These are phyloP conservation scores for Tephrocybe sp. DNA, from an alignment of 768 basidiomycete species.

Conservation along the genomic window DNA sequence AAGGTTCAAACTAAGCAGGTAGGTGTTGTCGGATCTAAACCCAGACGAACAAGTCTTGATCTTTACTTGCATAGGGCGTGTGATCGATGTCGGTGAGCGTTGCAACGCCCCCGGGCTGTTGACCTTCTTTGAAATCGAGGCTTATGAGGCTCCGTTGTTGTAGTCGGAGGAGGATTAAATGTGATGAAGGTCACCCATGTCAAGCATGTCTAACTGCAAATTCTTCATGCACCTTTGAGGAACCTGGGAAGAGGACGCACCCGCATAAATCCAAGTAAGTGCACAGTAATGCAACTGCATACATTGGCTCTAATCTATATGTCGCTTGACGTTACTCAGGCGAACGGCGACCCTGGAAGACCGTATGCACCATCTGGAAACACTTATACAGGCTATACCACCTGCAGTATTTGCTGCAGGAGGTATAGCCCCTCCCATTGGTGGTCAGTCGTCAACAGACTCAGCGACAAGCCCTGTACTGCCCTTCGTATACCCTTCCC, in stretches of 20 bases:
- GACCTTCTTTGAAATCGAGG: background rate
- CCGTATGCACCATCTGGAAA: conserved; percentile 86
- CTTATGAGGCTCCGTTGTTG: conserved; percentile 4
- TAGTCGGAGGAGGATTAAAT: conserved; percentile 83
- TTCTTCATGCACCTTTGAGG: conserved; percentile 84
- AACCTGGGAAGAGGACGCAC: conserved; percentile 82
- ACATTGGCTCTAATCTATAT: background rate
- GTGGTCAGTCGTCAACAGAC: conserved; percentile 31
- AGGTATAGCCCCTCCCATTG: conserved; percentile 34
- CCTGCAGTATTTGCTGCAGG: conserved; percentile 75
- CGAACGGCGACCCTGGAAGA: conserved; percentile 84
- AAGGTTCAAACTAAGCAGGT: conserved; percentile 89
- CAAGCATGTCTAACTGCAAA: conserved; percentile 84
- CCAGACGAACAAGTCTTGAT: conserved; percentile 1
- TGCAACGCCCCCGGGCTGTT: background rate
- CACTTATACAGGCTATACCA: conserved; percentile 82
- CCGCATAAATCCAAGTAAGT: conserved; percentile 88
- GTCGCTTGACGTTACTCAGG: conserved; percentile 34
- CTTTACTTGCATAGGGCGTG: conserved; percentile 60
- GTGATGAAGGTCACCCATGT: conserved; percentile 88
- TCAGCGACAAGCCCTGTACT: conserved; percentile 24
- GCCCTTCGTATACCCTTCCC: conserved; percentile 30
- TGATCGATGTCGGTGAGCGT: conserved; percentile 86
- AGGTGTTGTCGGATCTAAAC: conserved; percentile 17
- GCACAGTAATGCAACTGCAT: background rate